A percentile compares a stretch with the other conserved stretches of the same genome.
These are phyloP conservation scores for Pythium vanterpoolii DNA, from an alignment of 352 stramenopile genomes.

Conservation along the genomic window DNA sequence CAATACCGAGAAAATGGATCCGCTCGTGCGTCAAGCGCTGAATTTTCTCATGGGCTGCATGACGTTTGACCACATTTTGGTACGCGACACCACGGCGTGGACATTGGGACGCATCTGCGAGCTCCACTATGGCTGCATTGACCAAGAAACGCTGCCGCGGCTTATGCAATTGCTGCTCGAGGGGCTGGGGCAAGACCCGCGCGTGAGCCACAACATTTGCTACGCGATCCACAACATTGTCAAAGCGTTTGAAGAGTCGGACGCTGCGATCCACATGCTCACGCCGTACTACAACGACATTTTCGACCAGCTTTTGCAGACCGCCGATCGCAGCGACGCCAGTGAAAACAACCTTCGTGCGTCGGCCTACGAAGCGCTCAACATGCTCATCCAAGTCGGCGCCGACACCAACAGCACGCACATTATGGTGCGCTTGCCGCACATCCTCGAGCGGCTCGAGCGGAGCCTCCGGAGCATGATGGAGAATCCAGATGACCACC, in stretches of 20 bases:
- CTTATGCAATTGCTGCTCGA: conserved; percentile 88
- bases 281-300: conserved; percentile 90
- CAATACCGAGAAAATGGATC: conserved; percentile 87
- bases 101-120: conserved; percentile 95
- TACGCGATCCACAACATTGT: conserved; percentile 97
- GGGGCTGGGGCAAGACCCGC: conserved; percentile 82
- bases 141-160: conserved; percentile 83
- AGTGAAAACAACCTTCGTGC: conserved; percentile 90
- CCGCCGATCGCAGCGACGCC: conserved; percentile 85
- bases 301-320: conserved; percentile 91
- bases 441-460: conserved; percentile 78
- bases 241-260: conserved; percentile 88
- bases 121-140: conserved; percentile 90
- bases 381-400: conserved; percentile 90
- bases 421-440: conserved; percentile 75
- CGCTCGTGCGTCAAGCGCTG: conserved; percentile 91
- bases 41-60: conserved; percentile 91
- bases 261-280: conserved; percentile 81
- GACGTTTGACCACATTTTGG: conserved; percentile 89
- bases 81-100: conserved; percentile 97
- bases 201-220: conserved; percentile 93
- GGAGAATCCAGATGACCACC: conserved; percentile 71
- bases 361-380: conserved; percentile 92
- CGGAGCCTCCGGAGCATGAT: conserved; percentile 59
- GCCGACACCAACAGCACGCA: conserved; percentile 71